phyloP scores from a whole-genome alignment of 306 rosid genomes.

The Vicia villosa region DNA sequence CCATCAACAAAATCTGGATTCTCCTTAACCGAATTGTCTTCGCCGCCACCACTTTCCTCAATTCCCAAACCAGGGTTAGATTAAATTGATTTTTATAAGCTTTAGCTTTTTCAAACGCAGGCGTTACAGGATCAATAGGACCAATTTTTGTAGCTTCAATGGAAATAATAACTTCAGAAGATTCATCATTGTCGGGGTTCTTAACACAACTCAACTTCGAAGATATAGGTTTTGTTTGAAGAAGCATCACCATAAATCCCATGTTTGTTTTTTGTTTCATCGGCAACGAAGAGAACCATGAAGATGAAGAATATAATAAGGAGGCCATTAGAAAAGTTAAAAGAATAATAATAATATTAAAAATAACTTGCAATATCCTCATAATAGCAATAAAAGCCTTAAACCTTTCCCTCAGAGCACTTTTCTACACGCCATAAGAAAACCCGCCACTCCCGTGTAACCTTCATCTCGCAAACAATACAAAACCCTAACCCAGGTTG shows the following conservation, averaged over 20 bases:
- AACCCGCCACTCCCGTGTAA: constrained; percentile 86
- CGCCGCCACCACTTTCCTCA: too few species aligned
- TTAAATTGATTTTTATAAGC: too few species aligned
- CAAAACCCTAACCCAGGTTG: constrained; percentile 92
- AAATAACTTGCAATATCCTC: too few species aligned
- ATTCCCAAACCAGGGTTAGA: too few species aligned
- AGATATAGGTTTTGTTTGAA: constrained; percentile 37
- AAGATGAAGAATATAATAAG: constrained; percentile 30
- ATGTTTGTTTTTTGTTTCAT: too few species aligned
- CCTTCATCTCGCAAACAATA: constrained; percentile 85
- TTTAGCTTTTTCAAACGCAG: too few species aligned
- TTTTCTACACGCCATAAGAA: constrained; percentile 87
- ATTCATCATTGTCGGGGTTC: constrained; percentile 43
- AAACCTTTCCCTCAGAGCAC: constrained; percentile 92
- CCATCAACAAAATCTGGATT: too few species aligned
- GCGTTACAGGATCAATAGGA: constrained; percentile 66
- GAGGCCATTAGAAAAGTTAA: constrained; percentile 48
- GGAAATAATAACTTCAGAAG: constrained; percentile 43
- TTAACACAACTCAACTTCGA: constrained; percentile 40
- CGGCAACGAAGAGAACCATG: constrained; percentile 45
- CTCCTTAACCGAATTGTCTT: too few species aligned
- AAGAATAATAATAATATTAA: too few species aligned
- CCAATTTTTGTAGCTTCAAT: constrained; percentile 31
- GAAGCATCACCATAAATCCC: too few species aligned
- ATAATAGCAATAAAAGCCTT: constrained; percentile 92